Percentiles rank a stretch among this genome's conserved stretches.
These are phyloP conservation scores for Cryphonectria nitschkei DNA, from an alignment of 2,329 filamentous ascomycete genomes.

Conservation along the genomic window DNA sequence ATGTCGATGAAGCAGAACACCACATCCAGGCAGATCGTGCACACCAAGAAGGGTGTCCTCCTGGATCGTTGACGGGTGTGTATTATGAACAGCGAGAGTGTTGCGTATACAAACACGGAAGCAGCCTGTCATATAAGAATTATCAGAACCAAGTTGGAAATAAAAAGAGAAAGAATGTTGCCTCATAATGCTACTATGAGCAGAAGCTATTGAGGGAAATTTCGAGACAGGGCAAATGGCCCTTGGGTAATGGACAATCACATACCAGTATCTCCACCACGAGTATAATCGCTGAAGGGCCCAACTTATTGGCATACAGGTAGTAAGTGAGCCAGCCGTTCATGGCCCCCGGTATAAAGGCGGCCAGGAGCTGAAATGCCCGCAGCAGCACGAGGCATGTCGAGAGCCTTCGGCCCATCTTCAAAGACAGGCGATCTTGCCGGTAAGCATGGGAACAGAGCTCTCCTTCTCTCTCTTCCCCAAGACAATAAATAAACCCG, in stretches of 20 bases:
- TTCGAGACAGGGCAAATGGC: not conserved
- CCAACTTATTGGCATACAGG: slow-evolving; percentile 36
- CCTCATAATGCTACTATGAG: slow-evolving; percentile 21
- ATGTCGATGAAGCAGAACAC: slow-evolving; percentile 38
- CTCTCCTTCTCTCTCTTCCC: not conserved
- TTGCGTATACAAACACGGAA: slow-evolving; percentile 38
- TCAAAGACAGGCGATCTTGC: slow-evolving; percentile 8
- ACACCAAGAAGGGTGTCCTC: slow-evolving; percentile 34
- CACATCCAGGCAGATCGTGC: slow-evolving; percentile 39
- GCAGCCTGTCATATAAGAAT: slow-evolving; percentile 33
- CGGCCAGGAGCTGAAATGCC: slow-evolving; percentile 38
- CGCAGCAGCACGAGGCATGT: slow-evolving; percentile 41
- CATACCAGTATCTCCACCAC: slow-evolving; percentile 43
- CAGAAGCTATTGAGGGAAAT: too few species aligned
- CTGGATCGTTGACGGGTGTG: slow-evolving; percentile 36
- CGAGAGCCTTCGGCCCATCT: slow-evolving; percentile 34
- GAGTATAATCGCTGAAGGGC: slow-evolving; percentile 36
- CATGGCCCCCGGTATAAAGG: slow-evolving; percentile 37
- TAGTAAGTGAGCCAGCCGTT: slow-evolving; percentile 42
- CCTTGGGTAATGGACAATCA: slow-evolving; percentile 8
- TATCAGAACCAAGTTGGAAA: not conserved
- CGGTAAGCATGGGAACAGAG: slow-evolving; percentile 12
- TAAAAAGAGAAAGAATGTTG: not conserved
- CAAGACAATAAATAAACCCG: not conserved
- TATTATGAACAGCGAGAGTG: slow-evolving; percentile 38